Evolutionary conservation across 2,329 filamentous ascomycete species (phyloP).

Genomic region (Pezicula rhizophila): DNA sequence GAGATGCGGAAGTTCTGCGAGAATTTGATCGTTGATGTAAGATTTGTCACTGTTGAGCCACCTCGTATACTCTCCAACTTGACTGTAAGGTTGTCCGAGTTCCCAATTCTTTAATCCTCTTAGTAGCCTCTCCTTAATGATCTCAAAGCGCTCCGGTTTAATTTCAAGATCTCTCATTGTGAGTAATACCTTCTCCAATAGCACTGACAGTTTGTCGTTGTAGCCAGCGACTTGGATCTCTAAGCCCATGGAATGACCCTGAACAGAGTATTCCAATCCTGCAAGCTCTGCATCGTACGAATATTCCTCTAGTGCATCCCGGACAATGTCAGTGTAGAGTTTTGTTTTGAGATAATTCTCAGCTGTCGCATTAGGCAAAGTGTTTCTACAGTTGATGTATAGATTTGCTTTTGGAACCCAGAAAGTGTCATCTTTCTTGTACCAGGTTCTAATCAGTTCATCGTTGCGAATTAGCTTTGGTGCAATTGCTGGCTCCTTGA

Average conservation of each 20-base stretch:
- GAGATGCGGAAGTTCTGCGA: slow-evolving; percentile 69
- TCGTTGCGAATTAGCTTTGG: slow-evolving; percentile 86
- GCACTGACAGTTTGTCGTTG: slow-evolving; percentile 89
- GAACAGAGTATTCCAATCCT: slow-evolving; percentile 77
- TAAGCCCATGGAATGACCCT: slow-evolving; percentile 65
- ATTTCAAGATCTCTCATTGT: slow-evolving; percentile 82
- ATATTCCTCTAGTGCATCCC: slow-evolving; percentile 86
- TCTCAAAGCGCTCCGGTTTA: slow-evolving; percentile 80
- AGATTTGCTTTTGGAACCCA: slow-evolving; percentile 96
- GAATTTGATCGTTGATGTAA: slow-evolving; percentile 74
- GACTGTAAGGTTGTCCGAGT: slow-evolving; percentile 81
- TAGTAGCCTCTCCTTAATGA: slow-evolving; percentile 78
- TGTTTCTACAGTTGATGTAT: slow-evolving; percentile 72
- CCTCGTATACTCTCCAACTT: slow-evolving; percentile 75
- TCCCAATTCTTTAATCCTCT: slow-evolving; percentile 81
- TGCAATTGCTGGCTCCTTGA: slow-evolving; percentile 64
- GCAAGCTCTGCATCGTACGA: slow-evolving; percentile 94
- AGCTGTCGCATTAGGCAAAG: slow-evolving; percentile 72
- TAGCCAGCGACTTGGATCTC: slow-evolving; percentile 81
- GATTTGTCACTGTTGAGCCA: slow-evolving; percentile 74
- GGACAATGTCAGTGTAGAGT: slow-evolving; percentile 78
- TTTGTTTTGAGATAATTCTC: slow-evolving; percentile 72
- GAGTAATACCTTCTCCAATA: slow-evolving; percentile 81
- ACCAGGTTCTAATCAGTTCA: slow-evolving; percentile 76
- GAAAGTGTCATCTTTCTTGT: slow-evolving; percentile 97